Conservation (phyloP, 306 rosid genomes). For the Citrullus mucosospermus region DNA sequence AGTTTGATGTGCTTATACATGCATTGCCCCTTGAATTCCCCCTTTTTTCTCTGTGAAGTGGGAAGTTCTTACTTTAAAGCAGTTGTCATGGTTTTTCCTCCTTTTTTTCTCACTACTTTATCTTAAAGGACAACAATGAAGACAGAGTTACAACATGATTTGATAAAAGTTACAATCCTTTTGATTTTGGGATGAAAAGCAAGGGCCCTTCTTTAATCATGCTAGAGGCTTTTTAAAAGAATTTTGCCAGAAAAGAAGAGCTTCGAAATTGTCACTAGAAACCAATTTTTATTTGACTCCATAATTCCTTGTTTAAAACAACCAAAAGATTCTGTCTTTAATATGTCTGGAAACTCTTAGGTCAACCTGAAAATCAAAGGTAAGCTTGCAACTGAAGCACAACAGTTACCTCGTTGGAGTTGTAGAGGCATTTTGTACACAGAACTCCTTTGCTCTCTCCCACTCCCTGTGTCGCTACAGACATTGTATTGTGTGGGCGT, state of each 20-base stretch:
- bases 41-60: background rate
- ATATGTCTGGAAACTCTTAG: background rate
- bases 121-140: background rate
- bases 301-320: background rate
- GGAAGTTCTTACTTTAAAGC: background rate
- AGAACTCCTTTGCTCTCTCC: no score
- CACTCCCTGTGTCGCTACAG: no score
- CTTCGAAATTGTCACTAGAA: background rate
- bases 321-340: background rate
- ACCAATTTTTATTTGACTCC: background rate
- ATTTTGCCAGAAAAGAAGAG: background rate
- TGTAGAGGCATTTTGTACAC: no score
- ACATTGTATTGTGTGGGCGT: no score
- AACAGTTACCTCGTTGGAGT: no score
- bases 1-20: background rate
- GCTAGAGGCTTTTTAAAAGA: background rate
- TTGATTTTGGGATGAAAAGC: background rate
- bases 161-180: background rate
- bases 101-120: background rate
- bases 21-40: background rate
- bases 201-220: background rate
- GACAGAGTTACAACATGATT: background rate
- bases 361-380: no score
- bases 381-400: no score
- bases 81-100: background rate